phyloP scores from a whole-genome alignment of 2,329 filamentous ascomycete genomes.

The Coniella lustricola region DNA sequence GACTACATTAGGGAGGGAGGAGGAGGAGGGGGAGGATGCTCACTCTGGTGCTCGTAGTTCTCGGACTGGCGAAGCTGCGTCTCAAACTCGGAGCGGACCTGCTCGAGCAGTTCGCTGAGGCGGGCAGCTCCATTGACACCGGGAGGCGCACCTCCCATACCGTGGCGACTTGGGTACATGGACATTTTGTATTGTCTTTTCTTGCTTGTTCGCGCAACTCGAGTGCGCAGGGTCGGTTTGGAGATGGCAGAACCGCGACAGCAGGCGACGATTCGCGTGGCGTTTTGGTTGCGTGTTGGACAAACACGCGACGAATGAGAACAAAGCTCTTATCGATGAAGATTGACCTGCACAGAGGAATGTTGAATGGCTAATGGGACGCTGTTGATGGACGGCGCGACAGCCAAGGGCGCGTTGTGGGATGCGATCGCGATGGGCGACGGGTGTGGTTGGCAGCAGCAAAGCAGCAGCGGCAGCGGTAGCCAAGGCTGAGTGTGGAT shows the following conservation, averaged over 20 bases:
- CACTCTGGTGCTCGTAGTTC: conserved; percentile 91
- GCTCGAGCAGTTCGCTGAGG: conserved; percentile 85
- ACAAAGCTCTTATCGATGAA: too few species aligned
- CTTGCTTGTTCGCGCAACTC: neutral
- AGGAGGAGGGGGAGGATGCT: conserved; percentile 20
- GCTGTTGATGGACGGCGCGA: neutral
- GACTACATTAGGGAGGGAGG: too few species aligned
- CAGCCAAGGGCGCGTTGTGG: neutral
- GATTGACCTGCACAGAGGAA: too few species aligned
- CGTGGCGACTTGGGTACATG: conserved; percentile 82
- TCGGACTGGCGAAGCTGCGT: conserved; percentile 72
- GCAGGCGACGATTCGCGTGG: neutral
- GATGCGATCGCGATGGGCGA: neutral
- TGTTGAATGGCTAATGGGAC: neutral
- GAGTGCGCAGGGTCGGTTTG: neutral
- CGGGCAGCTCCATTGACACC: conserved; percentile 48
- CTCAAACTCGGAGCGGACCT: conserved; percentile 87
- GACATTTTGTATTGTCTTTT: conserved; percentile 38
- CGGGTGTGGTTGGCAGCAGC: conserved; percentile 1
- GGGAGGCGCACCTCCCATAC: conserved; percentile 64
- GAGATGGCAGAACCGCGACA: neutral
- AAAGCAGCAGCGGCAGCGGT: too few species aligned
- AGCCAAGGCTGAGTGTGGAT: neutral
- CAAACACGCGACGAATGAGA: too few species aligned
- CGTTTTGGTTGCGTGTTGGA: too few species aligned